Evolutionary conservation across 225 moss, liverwort and hornwort species (phyloP), one percentile per base, ranked within the genome.

Genomic region (Ulota crispa): DNA sequence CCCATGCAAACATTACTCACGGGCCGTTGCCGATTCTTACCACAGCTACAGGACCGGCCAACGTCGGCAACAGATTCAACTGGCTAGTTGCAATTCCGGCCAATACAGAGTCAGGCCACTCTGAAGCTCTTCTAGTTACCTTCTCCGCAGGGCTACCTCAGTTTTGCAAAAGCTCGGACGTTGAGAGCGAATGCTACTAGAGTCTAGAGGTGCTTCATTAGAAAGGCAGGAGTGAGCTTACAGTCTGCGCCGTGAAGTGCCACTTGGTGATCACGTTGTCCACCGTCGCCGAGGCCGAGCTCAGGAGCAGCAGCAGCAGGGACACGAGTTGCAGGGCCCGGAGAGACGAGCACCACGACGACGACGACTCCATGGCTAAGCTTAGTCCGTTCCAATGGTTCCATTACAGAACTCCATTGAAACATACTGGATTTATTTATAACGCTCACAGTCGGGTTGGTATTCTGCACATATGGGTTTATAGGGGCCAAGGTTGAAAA

Each of bases 191-290:
- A 56, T n/a, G 56, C n/a, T 9, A n/a, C 3, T 45, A 45, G 14
- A 14, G 4, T 45, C 3, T n/a, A 3, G 23, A n/a, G n/a, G 56
- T 56, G 23, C n/a, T n/a, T 56, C 10, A 4, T 56, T 9, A 3
- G 37, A 39, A 64, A 18, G 64, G n/a, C 7, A 9, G 10, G 56
- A 59, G 8, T 15, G 45, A 43, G 50, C 67, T 67, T 28, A 95
- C 95, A 85, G 1, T 82, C 77, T 95, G 93, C 4, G 94, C 86
- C n/a, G 85, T 53, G 65, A 87, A 83, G 82, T 93, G 94, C 95
- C 95, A 95, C 56, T 92, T 81, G 11, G 93, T 94, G 83, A 95
- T 50, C 23, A 92, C 92, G 79, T 95, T 95, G 86, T 92, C 90
- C 9, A 86, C 88, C 27, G 75, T 74, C 56, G 83, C 88, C n/a